phyloP scores from a whole-genome alignment of 1,139 yeast species.

The Lodderomyces orthopsilosis region DNA sequence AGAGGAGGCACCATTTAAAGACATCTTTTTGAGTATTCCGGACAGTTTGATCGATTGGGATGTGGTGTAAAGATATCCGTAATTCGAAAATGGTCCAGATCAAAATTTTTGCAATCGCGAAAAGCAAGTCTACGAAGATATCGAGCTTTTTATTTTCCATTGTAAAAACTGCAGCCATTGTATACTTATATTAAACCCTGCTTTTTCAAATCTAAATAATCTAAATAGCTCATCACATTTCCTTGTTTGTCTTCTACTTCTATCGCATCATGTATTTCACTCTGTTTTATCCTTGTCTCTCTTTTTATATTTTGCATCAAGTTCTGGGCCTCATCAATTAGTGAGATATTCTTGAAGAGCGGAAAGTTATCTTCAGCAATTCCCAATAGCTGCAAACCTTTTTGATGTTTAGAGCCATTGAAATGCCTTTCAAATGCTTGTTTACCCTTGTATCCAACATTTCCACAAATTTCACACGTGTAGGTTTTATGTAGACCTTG shows the following conservation, averaged over 20 bases:
- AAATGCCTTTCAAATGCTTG: constrained; percentile 74
- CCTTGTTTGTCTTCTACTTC: constrained; percentile 94
- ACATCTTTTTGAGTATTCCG: neutral
- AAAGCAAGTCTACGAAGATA: neutral
- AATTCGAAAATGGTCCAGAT: too few species aligned
- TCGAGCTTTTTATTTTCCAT: too few species aligned
- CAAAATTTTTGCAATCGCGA: neutral
- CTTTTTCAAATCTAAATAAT: constrained; percentile 76
- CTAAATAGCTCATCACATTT: constrained; percentile 82
- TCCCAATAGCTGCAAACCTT: constrained; percentile 77
- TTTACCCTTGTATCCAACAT: constrained; percentile 71
- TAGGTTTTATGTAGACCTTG: constrained; percentile 79
- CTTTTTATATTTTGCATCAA: constrained; percentile 51
- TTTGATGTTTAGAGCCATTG: constrained; percentile 60
- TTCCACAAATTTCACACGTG: constrained; percentile 86
- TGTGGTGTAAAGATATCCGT: too few species aligned
- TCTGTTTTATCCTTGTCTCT: constrained; percentile 37
- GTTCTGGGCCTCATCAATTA: constrained; percentile 64
- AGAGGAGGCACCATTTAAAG: constrained; percentile 2
- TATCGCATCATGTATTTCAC: constrained; percentile 53
- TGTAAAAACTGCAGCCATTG: neutral
- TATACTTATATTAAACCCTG: constrained; percentile 60
- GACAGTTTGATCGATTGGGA: constrained; percentile 1
- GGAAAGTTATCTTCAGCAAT: constrained; percentile 40
- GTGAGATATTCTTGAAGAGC: constrained; percentile 61